phyloP scores from a whole-genome alignment of 352 stramenopile genomes.

The Pythium rishiriense region DNA sequence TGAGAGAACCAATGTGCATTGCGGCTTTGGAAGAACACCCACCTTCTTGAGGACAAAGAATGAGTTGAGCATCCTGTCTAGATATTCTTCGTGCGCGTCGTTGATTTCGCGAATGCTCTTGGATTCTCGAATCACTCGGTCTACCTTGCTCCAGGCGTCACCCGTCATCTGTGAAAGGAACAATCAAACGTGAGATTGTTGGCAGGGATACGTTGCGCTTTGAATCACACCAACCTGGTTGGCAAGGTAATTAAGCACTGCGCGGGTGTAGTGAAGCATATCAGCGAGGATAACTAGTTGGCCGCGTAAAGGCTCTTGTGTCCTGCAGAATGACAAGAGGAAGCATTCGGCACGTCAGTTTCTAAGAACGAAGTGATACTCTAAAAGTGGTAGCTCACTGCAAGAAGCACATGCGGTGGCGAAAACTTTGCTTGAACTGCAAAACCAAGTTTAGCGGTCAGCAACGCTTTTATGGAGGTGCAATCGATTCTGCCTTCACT shows the following conservation, averaged over 20 bases:
- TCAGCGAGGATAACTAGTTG: constrained; percentile 53
- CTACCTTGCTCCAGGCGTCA: constrained; percentile 25
- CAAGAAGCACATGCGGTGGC: constrained; percentile 45
- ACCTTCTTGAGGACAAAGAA: constrained; percentile 82
- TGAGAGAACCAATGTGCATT: background rate
- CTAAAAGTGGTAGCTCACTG: constrained; percentile 35
- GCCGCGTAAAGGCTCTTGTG: constrained; percentile 41
- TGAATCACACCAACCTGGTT: constrained; percentile 57
- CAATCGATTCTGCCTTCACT: background rate
- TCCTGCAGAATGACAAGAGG: constrained; percentile 30
- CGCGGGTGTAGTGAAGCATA: constrained; percentile 81
- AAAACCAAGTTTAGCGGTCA: background rate
- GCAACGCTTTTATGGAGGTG: background rate
- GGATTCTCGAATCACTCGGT: constrained; percentile 25
- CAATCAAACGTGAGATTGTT: too few relatives aligned
- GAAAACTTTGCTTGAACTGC: constrained; percentile 64
- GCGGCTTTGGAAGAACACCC: background rate
- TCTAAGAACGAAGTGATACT: background rate
- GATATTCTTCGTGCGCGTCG: constrained; percentile 52
- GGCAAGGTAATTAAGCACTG: constrained; percentile 64
- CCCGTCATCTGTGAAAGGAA: constrained; percentile 30
- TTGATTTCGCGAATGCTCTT: constrained; percentile 56
- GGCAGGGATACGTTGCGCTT: too few relatives aligned
- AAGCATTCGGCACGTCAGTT: too few relatives aligned
- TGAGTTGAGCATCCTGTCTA: constrained; percentile 59